phyloP scores from a whole-genome alignment of 805 yeast genomes.

The Hanseniaspora meyeri region DNA sequence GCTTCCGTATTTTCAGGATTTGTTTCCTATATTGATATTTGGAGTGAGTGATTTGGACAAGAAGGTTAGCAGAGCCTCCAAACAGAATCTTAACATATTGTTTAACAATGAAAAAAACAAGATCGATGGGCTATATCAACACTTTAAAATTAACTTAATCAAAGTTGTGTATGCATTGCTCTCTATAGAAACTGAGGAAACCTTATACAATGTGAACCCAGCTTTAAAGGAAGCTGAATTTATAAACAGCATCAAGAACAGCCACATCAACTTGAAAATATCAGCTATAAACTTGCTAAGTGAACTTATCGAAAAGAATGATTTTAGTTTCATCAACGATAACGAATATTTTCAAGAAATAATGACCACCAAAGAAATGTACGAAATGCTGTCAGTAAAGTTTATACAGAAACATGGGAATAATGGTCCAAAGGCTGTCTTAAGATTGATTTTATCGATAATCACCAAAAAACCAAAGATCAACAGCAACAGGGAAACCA shows the following conservation, averaged over 20 bases:
- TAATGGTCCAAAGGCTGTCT: not conserved
- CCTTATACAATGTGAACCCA: conserved; percentile 28
- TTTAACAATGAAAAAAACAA: conserved; percentile 45
- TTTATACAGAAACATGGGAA: not conserved
- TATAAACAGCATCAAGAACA: not conserved
- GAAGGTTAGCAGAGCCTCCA: conserved; percentile 41
- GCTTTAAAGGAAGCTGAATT: not conserved
- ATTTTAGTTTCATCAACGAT: not conserved
- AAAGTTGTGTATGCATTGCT: conserved; percentile 43
- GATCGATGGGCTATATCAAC: conserved; percentile 45
- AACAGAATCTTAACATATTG: conserved; percentile 29
- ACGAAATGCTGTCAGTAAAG: not conserved
- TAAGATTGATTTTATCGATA: not conserved
- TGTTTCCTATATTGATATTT: conserved; percentile 52
- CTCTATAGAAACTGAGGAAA: conserved; percentile 43
- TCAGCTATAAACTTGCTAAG: not conserved
- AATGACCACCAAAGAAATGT: not conserved
- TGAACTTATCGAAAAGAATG: not conserved
- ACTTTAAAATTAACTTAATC: conserved; percentile 45
- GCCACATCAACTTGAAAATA: not conserved
- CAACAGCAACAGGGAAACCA: not conserved
- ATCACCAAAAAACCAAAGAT: not conserved
- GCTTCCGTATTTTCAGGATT: conserved; percentile 22
- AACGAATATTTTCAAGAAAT: conserved; percentile 2
- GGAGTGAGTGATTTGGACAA: conserved; percentile 64